Conservation (phyloP, 306 rosid species). For the Pyrus communis region DNA sequence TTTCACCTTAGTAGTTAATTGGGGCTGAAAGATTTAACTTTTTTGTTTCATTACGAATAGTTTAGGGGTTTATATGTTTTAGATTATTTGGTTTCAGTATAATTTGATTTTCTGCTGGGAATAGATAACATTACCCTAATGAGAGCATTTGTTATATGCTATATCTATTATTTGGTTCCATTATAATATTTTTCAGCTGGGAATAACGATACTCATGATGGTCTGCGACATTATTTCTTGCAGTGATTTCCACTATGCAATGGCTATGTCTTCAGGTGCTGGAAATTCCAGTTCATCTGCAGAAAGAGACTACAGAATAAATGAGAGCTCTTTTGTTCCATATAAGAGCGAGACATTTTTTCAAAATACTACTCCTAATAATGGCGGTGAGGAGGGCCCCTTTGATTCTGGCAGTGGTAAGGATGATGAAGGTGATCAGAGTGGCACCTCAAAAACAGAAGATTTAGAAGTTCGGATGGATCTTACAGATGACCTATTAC, state of each 20-base stretch:
- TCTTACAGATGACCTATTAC: constrained; percentile 90
- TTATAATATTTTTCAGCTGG: background rate
- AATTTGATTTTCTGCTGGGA: background rate
- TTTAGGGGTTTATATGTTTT: background rate
- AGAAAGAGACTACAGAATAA: constrained; percentile 36
- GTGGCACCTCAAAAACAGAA: constrained; percentile 39
- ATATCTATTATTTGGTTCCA: background rate
- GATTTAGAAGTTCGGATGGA: constrained; percentile 83
- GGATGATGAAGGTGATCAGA: constrained; percentile 42
- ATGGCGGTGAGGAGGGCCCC: constrained; percentile 27
- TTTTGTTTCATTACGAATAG: background rate
- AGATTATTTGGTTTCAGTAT: background rate
- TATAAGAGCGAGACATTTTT: constrained; percentile 30
- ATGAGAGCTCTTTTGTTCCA: constrained; percentile 27
- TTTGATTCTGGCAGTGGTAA: constrained; percentile 33
- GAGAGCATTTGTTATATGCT: background rate
- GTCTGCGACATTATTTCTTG: constrained; percentile 12
- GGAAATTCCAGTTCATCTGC: constrained; percentile 43
- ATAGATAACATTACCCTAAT: background rate
- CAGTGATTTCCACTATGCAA: constrained; percentile 51
- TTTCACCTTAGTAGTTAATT: background rate
- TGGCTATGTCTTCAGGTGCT: constrained; percentile 34
- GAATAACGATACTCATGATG: constrained; percentile 1
- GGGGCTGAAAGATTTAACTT: background rate
- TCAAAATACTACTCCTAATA: constrained; percentile 35